Evolutionary conservation across 2,329 filamentous ascomycete species (phyloP), one percentile per base, ranked within the genome.

Genomic region (Ceratocystis papillata): DNA sequence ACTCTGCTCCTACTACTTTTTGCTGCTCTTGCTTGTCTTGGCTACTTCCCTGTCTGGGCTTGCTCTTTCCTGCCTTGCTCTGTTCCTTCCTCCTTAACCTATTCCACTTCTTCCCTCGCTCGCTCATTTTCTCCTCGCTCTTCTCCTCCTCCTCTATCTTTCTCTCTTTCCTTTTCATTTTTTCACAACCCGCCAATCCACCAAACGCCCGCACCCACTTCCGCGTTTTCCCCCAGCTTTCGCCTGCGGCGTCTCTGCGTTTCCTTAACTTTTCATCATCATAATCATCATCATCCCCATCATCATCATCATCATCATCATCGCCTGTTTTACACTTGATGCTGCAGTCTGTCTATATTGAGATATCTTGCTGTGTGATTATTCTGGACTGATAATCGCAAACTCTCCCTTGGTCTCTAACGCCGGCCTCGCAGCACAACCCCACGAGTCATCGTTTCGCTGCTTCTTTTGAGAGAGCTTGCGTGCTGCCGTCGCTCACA

Each of bases 1-100:
- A 41, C 37, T 41, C 37, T 41, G 37, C 37, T 41, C 12, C 37
- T 41, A 5, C 37, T 41, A 41, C 37, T 57, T 57, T 57, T 57
- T 57, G 28, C 53, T 57, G 28, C 53, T 57, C 17, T 57, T 57
- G 53, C 28, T 41, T 57, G 53, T 57, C 53, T 57, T 57, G 53
- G 53, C 53, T 57, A 57, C 53, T 57, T 57, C 53, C 53, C 53
- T 57, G 53, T 57, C 53, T 57, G 53, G 48, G 53, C 53, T n/a
- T 30, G 22, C 55, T 63, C 25, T 69, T 53, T 63, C 25, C 69
- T 72, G 72, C 72, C 72, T 73, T 72, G 71, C 72, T 71, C 69
- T 69, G 70, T 70, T 72, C 70, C 70, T 71, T 70, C 70, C 71
- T 69, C 69, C 33, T 46, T 59, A 59, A 37, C 50, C 41, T 65